Evolutionary conservation across 495 filamentous ascomycete genomes (phyloP), one percentile per base, ranked within the genome.

Genomic region (Penicillium antarcticum): DNA sequence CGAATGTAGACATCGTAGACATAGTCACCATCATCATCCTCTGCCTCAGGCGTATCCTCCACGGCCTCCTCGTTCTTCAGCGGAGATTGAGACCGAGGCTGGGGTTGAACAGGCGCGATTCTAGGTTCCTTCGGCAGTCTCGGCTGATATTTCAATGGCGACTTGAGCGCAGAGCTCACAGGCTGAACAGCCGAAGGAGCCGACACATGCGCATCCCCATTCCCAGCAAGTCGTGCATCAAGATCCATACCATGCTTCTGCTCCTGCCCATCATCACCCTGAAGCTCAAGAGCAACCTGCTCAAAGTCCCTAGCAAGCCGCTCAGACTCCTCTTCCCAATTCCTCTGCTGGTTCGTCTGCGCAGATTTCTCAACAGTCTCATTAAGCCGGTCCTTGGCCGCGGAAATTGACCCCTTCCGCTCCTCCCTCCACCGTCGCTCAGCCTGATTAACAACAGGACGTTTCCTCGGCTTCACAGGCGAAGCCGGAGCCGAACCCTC

Each of bases 1-100:
- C 78, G 77, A 16, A 86, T 71, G 57, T 83, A 87, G 8, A 77
- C 82, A 56, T 87, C 84, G 62, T 83, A 82, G 40, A 85, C 80
- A 60, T 80, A 87, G 38, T 81, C 78, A n/a, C 55, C 67, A 9
- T 84, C 81, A 32, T 65, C 69, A 13, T 75, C 70, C 8, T 59
- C 62, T 17, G 67, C 65, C 5, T 63, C 54, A 21, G 37, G 45
- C 26, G 19, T 24, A 6, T 23, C 32, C 10, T 45, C 36, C n/a
- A 46, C 35, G 49, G 60, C 57, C 34, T 51, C 46, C 38, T 52
- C 49, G 34, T 35, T 45, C 11, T 21, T 32, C 19, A 45, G 36
- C 0, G 23, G 21, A 19, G 56, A 17, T 24, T 52, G 53, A 8
- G 26, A 7, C 26, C 19, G 45, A 13, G 33, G 14, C 36, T 66